These are phyloP conservation scores for Ophiostoma tasmaniense DNA, from an alignment of 2,329 filamentous ascomycete species.

Conservation along the genomic window DNA sequence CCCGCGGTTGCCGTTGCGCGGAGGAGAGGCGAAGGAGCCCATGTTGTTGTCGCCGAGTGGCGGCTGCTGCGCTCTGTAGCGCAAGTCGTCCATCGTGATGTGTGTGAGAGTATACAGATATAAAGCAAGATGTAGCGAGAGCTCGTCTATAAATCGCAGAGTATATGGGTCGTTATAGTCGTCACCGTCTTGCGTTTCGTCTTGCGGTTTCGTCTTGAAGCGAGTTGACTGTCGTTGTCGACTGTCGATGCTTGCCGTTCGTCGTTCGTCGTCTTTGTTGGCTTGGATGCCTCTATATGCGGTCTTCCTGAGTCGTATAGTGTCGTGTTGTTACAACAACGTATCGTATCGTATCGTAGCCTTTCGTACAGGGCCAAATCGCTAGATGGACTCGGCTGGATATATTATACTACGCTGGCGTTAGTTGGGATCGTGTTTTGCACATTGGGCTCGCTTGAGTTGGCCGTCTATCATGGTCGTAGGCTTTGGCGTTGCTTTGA, in stretches of 20 bases:
- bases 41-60: constrained; percentile 68
- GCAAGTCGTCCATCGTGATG: constrained; percentile 61
- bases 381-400: constrained; percentile 6
- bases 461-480: not conserved
- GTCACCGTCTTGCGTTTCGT: not conserved
- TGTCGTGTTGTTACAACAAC: constrained; percentile 21
- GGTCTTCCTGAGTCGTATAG: constrained; percentile 15
- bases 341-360: constrained; percentile 21
- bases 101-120: not conserved
- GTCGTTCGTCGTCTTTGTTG: constrained; percentile 3
- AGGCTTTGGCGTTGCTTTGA: not conserved
- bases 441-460: no score
- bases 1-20: constrained; percentile 59
- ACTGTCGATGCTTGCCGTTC: not conserved
- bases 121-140: not conserved
- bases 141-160: not conserved
- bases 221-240: no score
- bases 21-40: constrained; percentile 64
- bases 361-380: constrained; percentile 12
- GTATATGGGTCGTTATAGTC: not conserved
- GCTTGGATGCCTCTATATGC: constrained; percentile 8
- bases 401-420: constrained; percentile 16
- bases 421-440: constrained; percentile 6
- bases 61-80: constrained; percentile 69
- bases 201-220: not conserved